Evolutionary conservation across 208 protist species (phyloP), one percentile per base, ranked within the genome.

Genomic region (Acanthamoeba royreba): DNA sequence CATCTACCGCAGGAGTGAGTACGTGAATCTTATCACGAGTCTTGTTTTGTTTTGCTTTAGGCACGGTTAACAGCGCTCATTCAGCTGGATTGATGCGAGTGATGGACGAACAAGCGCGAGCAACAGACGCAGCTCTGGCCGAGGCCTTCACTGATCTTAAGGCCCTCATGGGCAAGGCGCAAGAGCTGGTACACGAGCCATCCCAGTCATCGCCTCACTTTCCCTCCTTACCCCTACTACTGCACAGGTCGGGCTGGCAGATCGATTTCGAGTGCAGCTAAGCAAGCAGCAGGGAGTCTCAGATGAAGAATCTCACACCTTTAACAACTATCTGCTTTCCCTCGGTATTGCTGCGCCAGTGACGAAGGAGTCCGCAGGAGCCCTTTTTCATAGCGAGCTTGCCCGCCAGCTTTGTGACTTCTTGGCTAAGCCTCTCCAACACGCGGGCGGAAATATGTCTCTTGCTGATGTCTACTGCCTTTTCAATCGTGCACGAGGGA

Each of bases 181-280:
- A 96, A 53, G 95, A 96, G 25, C 61, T 96, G 61, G 95, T 96
- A 45, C 53, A n/a, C n/a, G n/a, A n/a, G n/a, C n/a, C n/a, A n/a
- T n/a, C n/a, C n/a, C n/a, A n/a, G n/a, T n/a, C n/a, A n/a, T n/a
- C n/a, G n/a, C n/a, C n/a, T n/a, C n/a, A n/a, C n/a, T n/a, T n/a
- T n/a, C n/a, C n/a, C n/a, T n/a, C n/a, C n/a, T n/a, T n/a, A n/a
- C n/a, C n/a, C n/a, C n/a, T n/a, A n/a, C n/a, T n/a, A n/a, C n/a
- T n/a, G n/a, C n/a, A 87, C 7, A 90, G 49, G 83, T 69, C 19
- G 83, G 38, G 15, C 49, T 66, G 46, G 49, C 45, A 35, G 49
- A 90, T 25, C 9, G 25, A 28, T 90, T 90, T 31, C 19, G 85
- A 69, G 49, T 58, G 15, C 31, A 87, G 49, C 38, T 22, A 19